Conservation (phyloP, 306 rosid species). For the Lathyrus sativus region DNA sequence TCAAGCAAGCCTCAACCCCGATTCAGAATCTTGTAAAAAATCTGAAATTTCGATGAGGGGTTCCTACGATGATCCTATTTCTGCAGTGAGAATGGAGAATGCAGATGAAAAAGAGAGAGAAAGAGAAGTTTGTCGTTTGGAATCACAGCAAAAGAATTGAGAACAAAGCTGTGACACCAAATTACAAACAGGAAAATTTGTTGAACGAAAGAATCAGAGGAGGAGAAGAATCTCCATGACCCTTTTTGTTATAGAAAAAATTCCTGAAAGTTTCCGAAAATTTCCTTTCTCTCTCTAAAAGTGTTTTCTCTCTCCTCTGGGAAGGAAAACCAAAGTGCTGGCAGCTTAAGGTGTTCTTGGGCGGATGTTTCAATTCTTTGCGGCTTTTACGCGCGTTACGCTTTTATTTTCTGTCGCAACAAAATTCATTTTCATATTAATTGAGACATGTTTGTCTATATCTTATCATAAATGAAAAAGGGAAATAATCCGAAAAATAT, state of each 20-base stretch:
- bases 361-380: constrained; percentile 64
- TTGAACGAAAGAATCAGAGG: constrained; percentile 48
- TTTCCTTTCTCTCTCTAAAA: constrained; percentile 19
- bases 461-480: background rate
- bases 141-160: constrained; percentile 38
- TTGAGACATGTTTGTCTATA: background rate
- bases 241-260: constrained; percentile 20
- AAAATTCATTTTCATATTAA: background rate
- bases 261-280: constrained; percentile 23
- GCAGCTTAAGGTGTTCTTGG: constrained; percentile 45
- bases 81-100: constrained; percentile 30
- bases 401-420: constrained; percentile 25
- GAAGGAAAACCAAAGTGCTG: constrained; percentile 46
- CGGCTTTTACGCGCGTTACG: constrained; percentile 55
- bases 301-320: constrained; percentile 10
- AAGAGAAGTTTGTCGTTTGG: constrained; percentile 24
- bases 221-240: constrained; percentile 50
- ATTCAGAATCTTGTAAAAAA: constrained; percentile 29
- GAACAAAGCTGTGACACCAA: constrained; percentile 48
- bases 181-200: constrained; percentile 43
- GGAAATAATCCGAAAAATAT: no score
- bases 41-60: constrained; percentile 37
- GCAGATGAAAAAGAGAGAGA: constrained; percentile 31
- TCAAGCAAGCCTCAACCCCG: constrained; percentile 24
- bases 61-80: constrained; percentile 22